A percentile compares a stretch with the other conserved stretches of the same genome.
These are phyloP conservation scores for Prototheca cutis DNA, from an alignment of 163 green algal genomes.

Conservation along the genomic window DNA sequence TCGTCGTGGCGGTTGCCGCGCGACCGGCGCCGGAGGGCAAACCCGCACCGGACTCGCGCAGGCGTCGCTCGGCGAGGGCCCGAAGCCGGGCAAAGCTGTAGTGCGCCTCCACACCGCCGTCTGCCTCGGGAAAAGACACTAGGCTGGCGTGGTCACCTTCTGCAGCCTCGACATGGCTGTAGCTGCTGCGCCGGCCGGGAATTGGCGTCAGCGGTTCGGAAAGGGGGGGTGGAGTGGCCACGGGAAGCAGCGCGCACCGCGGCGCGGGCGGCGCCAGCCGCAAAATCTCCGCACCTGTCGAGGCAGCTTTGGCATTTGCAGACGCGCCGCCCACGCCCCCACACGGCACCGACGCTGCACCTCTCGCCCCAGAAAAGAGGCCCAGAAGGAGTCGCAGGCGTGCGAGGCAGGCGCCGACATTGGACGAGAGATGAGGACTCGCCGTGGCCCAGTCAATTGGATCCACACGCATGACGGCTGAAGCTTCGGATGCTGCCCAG, in stretches of 20 bases:
- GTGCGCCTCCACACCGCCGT: not conserved
- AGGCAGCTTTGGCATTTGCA: not conserved
- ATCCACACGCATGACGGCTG: constrained; percentile 55
- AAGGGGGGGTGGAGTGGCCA: not conserved
- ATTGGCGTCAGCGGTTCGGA: no score
- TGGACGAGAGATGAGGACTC: constrained; percentile 72
- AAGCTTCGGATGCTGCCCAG: constrained; percentile 2
- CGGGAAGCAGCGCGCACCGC: not conserved
- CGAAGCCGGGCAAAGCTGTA: constrained; percentile 5
- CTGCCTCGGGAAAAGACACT: no score
- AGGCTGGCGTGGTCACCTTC: no score
- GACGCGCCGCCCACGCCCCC: not conserved
- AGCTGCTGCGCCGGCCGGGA: no score
- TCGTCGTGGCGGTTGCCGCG: no score
- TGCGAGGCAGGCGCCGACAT: constrained; percentile 12
- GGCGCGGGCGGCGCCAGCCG: not conserved
- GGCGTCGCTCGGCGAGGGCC: not conserved
- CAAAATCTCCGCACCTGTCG: not conserved
- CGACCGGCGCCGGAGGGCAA: no score
- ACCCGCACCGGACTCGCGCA: no score
- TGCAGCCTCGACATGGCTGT: no score
- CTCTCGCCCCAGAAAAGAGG: not conserved
- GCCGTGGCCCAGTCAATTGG: constrained; percentile 96
- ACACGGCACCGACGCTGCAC: no score
- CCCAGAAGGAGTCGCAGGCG: not conserved